phyloP scores from a whole-genome alignment of 441 rosid genomes.

The Gossypium aridum region DNA sequence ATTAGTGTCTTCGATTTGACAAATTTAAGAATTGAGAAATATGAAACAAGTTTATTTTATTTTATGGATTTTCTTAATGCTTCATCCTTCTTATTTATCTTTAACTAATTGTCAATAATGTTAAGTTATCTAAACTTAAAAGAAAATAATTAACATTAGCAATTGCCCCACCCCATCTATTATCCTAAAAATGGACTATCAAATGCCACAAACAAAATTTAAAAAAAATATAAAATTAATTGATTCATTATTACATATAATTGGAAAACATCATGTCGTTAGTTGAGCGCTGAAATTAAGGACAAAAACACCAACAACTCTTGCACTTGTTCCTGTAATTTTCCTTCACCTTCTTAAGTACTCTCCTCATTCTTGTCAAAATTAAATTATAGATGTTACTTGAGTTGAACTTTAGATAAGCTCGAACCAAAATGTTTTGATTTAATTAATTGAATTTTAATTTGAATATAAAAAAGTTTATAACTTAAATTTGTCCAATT shows the following conservation, averaged over 20 bases:
- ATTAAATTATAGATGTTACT: too few species aligned
- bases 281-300: background rate
- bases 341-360: background rate
- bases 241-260: background rate
- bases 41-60: background rate
- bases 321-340: background rate
- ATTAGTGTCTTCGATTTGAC: slow-evolving; percentile 6
- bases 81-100: background rate
- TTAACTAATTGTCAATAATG: background rate
- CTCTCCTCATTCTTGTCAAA: background rate
- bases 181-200: slow-evolving; percentile 9
- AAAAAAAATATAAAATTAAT: background rate
- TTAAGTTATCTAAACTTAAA: background rate
- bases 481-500: background rate
- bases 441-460: background rate
- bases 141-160: slow-evolving; percentile 9
- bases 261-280: background rate
- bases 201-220: background rate
- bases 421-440: too few species aligned
- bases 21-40: background rate
- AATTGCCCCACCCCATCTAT: slow-evolving; percentile 8
- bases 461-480: background rate
- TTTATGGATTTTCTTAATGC: background rate
- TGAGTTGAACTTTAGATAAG: too few species aligned
- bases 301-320: background rate